Evolutionary conservation across 169 alveolate species (phyloP).

Genomic region (Cryptosporidium sp.): DNA sequence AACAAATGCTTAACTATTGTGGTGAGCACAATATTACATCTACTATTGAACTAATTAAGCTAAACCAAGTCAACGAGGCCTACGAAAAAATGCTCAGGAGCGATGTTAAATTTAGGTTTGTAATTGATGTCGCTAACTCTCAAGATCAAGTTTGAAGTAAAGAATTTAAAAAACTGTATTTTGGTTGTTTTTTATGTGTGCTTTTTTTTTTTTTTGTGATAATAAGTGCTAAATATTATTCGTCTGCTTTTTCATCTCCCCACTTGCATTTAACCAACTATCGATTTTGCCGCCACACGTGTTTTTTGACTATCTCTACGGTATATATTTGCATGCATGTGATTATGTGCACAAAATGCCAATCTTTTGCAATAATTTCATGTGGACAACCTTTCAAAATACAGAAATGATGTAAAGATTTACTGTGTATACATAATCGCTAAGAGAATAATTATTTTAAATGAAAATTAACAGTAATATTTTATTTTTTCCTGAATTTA

Average conservation of each 20-base stretch:
- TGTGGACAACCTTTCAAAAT: background rate
- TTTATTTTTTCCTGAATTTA: no score
- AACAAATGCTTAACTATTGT: constrained; percentile 76
- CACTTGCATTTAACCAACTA: background rate
- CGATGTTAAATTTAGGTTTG: constrained; percentile 74
- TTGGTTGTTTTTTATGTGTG: background rate
- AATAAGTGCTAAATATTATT: background rate
- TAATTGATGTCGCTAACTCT: constrained; percentile 50
- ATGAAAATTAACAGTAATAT: no score
- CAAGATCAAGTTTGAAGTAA: constrained; percentile 3
- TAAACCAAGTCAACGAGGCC: constrained; percentile 53
- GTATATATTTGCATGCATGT: background rate
- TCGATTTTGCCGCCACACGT: background rate
- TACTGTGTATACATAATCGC: background rate
- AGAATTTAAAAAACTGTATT: no score
- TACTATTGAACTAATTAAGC: constrained; percentile 41
- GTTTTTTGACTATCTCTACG: background rate
- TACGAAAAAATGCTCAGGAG: constrained; percentile 53
- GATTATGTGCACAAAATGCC: background rate
- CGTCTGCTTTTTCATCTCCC: background rate
- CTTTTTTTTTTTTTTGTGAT: background rate
- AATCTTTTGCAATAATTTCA: background rate
- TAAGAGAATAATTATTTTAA: no score
- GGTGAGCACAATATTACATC: constrained; percentile 67
- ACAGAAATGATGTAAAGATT: background rate